Percentiles rank a stretch among this genome's conserved stretches.
These are phyloP conservation scores for Podospora comata DNA, from an alignment of 495 filamentous ascomycete species.

Conservation along the genomic window DNA sequence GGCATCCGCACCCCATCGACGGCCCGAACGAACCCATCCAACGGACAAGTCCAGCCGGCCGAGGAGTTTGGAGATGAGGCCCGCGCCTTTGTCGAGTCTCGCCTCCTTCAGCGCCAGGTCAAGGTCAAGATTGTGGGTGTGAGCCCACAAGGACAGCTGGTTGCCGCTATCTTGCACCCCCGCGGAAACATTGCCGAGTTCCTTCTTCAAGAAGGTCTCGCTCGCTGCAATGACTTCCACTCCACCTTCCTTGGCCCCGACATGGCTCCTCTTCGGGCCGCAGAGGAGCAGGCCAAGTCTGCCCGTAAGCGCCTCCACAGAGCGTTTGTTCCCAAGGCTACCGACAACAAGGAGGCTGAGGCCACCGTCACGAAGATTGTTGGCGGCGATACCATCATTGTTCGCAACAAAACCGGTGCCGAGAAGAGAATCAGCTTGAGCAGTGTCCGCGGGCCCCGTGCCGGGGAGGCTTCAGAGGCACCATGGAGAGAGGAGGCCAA, in stretches of 20 bases:
- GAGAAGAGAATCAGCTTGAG: slow-evolving; percentile 91
- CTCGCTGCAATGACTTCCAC: slow-evolving; percentile 90
- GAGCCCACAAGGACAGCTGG: slow-evolving; percentile 79
- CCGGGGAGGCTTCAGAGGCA: slow-evolving; percentile 55
- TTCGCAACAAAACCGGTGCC: slow-evolving; percentile 74
- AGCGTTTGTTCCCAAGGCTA: slow-evolving; percentile 63
- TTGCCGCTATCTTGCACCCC: slow-evolving; percentile 78
- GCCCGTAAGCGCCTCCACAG: slow-evolving; percentile 73
- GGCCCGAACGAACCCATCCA: slow-evolving; percentile 69
- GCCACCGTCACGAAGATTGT: slow-evolving; percentile 80
- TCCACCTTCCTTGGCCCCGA: slow-evolving; percentile 79
- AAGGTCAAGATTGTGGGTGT: slow-evolving; percentile 76
- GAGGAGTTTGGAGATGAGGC: slow-evolving; percentile 88
- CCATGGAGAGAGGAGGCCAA: slow-evolving; percentile 91
- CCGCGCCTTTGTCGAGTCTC: slow-evolving; percentile 75
- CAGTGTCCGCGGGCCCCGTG: slow-evolving; percentile 85
- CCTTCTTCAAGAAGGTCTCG: slow-evolving; percentile 81
- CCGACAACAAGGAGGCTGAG: slow-evolving; percentile 59
- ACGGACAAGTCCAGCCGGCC: slow-evolving; percentile 73
- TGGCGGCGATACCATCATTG: slow-evolving; percentile 83
- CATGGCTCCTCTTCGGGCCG: slow-evolving; percentile 81
- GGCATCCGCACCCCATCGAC: slow-evolving; percentile 85
- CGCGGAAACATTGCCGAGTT: slow-evolving; percentile 88
- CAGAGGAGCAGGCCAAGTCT: slow-evolving; percentile 81
- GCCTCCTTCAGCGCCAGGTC: slow-evolving; percentile 82